These are phyloP conservation scores for Prunella vulgaris DNA, from an alignment of 257 asterid species.

Conservation along the genomic window DNA sequence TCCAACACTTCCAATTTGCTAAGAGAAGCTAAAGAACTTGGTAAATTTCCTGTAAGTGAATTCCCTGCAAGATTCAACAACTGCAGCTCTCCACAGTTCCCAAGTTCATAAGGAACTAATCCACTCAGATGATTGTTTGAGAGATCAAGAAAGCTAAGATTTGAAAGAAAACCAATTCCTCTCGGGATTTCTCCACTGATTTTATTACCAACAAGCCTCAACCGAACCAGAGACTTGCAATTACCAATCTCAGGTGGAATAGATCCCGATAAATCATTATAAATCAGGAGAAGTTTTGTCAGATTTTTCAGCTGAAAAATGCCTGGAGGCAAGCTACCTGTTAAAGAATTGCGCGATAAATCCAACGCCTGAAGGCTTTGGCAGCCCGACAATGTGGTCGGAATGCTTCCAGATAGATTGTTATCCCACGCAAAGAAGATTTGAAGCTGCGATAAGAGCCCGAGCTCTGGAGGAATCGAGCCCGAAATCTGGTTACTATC, in stretches of 20 bases:
- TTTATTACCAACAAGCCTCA: constrained; percentile 55
- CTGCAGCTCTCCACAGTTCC: constrained; percentile 54
- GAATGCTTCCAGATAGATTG: constrained; percentile 68
- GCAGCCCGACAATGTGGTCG: constrained; percentile 53
- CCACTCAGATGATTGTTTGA: constrained; percentile 53
- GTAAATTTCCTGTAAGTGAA: constrained; percentile 45
- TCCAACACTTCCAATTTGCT: constrained; percentile 54
- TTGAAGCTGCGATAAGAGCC: constrained; percentile 40
- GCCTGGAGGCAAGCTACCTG: constrained; percentile 54
- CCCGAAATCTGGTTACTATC: constrained; percentile 73
- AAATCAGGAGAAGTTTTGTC: constrained; percentile 62
- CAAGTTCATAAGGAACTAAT: constrained; percentile 57
- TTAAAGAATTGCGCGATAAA: constrained; percentile 54
- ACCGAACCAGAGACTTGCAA: constrained; percentile 53
- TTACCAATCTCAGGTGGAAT: constrained; percentile 67
- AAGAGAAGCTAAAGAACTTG: constrained; percentile 50
- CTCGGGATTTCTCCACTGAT: constrained; percentile 57
- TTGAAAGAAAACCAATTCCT: constrained; percentile 45
- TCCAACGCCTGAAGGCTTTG: constrained; percentile 70
- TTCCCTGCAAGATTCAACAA: constrained; percentile 64
- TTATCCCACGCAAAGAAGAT: constrained; percentile 81
- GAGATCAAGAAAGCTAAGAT: constrained; percentile 70
- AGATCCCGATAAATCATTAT: constrained; percentile 56
- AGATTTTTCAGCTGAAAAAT: constrained; percentile 60
- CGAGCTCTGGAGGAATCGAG: constrained; percentile 55